A percentile compares a stretch with the other conserved stretches of the same genome.
Conservation (phyloP, 805 yeast species). For the Ogataea corticis region DNA sequence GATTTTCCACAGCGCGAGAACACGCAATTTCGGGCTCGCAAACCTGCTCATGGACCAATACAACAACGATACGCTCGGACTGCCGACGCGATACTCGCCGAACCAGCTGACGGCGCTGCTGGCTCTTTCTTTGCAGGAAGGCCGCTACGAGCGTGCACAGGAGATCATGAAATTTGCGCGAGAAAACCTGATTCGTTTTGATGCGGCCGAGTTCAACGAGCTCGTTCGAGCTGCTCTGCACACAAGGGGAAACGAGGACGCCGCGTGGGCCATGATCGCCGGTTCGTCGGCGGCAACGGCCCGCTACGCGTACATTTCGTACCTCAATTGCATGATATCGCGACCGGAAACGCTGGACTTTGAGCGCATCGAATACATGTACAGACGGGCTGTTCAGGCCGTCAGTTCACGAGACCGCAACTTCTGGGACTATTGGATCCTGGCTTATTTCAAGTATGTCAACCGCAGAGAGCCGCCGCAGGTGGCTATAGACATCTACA, state of each 20-base stretch:
- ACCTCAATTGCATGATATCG: conserved; percentile 32
- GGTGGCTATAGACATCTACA: conserved; percentile 26
- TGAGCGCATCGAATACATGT: conserved; percentile 26
- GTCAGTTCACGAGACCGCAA: conserved; percentile 18
- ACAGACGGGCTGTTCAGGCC: conserved; percentile 12
- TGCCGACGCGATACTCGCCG: conserved; percentile 26
- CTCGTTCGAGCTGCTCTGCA: conserved; percentile 29
- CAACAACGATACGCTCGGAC: conserved; percentile 23
- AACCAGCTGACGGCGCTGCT: conserved; percentile 34
- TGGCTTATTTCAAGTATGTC: conserved; percentile 34
- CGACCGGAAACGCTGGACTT: conserved; percentile 22
- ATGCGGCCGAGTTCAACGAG: conserved; percentile 33
- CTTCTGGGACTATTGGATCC: conserved; percentile 35
- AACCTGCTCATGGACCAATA: conserved; percentile 29
- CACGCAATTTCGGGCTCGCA: conserved; percentile 27
- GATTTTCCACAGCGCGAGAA: conserved; percentile 31
- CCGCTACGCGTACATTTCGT: conserved; percentile 29
- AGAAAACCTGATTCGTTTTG: conserved; percentile 26
- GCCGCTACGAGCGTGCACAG: conserved; percentile 30
- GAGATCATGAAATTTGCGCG: conserved; percentile 31
- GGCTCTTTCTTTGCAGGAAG: conserved; percentile 26
- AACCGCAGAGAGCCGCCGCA: conserved; percentile 26
- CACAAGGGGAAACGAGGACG: conserved; percentile 12
- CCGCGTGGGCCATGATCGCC: conserved; percentile 33
- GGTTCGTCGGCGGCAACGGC: conserved; percentile 21